Evolutionary conservation across 2,329 filamentous ascomycete species (phyloP), one percentile per base, ranked within the genome.

Genomic region (Elsinoe batatas): DNA sequence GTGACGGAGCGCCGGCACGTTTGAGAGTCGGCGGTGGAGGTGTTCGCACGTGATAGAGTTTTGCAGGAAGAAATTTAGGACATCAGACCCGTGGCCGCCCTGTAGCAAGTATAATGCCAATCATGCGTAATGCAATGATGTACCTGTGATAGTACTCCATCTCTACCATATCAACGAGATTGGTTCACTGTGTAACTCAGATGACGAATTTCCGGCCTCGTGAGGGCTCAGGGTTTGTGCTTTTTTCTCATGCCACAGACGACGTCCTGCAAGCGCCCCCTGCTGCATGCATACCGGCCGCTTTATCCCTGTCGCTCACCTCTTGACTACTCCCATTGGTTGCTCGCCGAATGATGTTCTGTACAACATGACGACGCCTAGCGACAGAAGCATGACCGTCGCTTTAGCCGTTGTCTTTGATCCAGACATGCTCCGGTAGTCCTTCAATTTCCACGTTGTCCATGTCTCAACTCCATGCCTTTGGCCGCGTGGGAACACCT

Each of bases 21-120:
- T 51, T 36, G 26, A 32, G 17, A 33, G 18, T 11, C 47, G 15
- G 17, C 26, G 46, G 12, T 17, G n/a, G 32, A 44, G 18, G 33
- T 51, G 47, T 51, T 51, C 47, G 47, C 47, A 38, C 26, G 47
- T 51, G 47, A 51, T 20, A 18, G 40, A 22, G 20, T 18, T 44
- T 30, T 30, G 26, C 26, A 30, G 5, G 26, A 30, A 30, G 26
- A 30, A 30, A 30, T 7, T 30, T 30, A 30, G 4, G 2, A 30
- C 7, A 30, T 30, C 26, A 8, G 26, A 30, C 26, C 26, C 26
- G 26, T 30, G 26, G 26, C 26, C 8, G 26, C 26, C 26, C 8
- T 30, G 26, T 30, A 30, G 26, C 26, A 30, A 30, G 26, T 30
- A 30, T 30, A 30, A 30, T 30, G 26, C 26, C 26, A 30, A 30